Evolutionary conservation across 768 basidiomycete species (phyloP), one percentile per base, ranked within the genome.

Genomic region (Mrakia hoshinonis): DNA sequence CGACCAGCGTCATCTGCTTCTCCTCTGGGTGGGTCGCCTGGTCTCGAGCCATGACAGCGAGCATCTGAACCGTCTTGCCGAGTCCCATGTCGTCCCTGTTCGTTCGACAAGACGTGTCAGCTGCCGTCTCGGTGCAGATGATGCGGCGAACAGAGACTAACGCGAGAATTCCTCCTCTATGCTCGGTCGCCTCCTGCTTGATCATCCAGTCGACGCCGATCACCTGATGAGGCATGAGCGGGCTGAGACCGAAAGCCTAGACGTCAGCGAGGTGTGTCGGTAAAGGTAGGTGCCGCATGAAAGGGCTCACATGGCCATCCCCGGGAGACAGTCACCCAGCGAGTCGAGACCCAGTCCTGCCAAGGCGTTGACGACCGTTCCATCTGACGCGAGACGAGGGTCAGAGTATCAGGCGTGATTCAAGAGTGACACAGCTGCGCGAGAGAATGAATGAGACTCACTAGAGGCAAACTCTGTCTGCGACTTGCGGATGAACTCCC

Each of bases 161-260:
- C 15, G 76, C 77, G 5, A 79, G 71, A 43, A 78, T 77, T 1
- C 78, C 79, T n/a, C 80, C 80, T 3, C 61, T 51, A 46, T 71
- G 70, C n/a, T 72, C 64, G 26, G 77, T 73, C 55, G 73, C 73
- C 73, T 80, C 80, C 67, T 79, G 75, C 20, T 86, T 82, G 0
- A 88, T 69, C 89, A 91, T 90, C 87, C 89, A 91, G 48, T 84
- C 83, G 22, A 91, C 89, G 0, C 90, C 90, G 63, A 90, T 84
- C 22, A 83, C 81, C 74, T 89, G 86, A 77, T 89, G 89, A 12
- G 88, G 83, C 85, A 89, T 85, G 39, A 89, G 79, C 0, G 83
- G 77, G 26, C 52, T 62, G 64, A 2, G 26, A 31, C 2, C 13
- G 22, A 52, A 48, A 63, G 20, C 2, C n/a, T 0, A 46, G 6